Evolutionary conservation across 202 grass and related monocot genomes (phyloP).

Genomic region (Musa balbisiana): DNA sequence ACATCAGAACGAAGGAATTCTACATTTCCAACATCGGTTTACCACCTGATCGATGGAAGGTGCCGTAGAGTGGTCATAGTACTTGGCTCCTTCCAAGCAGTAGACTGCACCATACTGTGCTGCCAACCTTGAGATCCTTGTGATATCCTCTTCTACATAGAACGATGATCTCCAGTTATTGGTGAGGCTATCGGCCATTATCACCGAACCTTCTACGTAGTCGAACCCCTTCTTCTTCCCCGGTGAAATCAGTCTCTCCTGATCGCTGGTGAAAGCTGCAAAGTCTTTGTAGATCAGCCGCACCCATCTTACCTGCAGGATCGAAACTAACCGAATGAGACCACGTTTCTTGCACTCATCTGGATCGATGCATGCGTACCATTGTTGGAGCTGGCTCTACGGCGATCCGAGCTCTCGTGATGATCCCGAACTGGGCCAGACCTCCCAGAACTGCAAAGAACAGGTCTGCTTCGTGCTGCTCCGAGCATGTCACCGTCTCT

Average conservation of each 20-base stretch:
- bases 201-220: slow-evolving; percentile 5
- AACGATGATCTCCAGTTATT: slow-evolving; percentile 12
- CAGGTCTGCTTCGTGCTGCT: neutral
- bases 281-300: slow-evolving; percentile 13
- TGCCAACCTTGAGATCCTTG: neutral
- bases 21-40: neutral
- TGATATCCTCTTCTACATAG: neutral
- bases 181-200: neutral
- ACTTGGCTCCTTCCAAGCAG: slow-evolving; percentile 41
- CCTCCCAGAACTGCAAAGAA: slow-evolving; percentile 12
- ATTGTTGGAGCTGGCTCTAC: slow-evolving; percentile 2
- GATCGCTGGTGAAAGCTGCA: neutral
- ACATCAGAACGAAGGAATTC: neutral
- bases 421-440: slow-evolving; percentile 9
- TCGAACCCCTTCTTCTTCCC: neutral
- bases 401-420: slow-evolving; percentile 7
- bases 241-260: neutral
- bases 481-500: slow-evolving; percentile 7
- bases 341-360: too few relatives aligned
- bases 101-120: slow-evolving; percentile 28
- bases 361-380: neutral
- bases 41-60: slow-evolving; percentile 35
- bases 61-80: slow-evolving; percentile 22
- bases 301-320: slow-evolving; percentile 4
- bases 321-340: too few relatives aligned